Percentiles rank a stretch among this genome's conserved stretches.
Evolutionary conservation across 2,329 filamentous ascomycete genomes (phyloP).

Genomic region (Aspergillus sp.): DNA sequence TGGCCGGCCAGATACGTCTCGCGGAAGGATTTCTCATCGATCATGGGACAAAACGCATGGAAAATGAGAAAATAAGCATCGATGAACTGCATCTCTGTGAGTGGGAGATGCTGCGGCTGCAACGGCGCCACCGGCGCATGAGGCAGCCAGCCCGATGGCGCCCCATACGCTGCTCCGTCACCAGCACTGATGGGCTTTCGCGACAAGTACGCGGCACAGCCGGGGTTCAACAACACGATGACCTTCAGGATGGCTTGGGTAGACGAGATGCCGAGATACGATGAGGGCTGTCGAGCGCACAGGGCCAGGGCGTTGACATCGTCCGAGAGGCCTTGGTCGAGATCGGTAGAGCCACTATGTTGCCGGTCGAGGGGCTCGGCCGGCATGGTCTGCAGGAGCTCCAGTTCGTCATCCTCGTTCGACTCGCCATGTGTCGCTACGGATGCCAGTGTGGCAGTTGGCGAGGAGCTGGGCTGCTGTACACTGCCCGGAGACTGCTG

Average conservation of each 20-base stretch:
- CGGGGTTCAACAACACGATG: slow-evolving; percentile 58
- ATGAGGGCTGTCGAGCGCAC: slow-evolving; percentile 58
- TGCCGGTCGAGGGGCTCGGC: slow-evolving; percentile 52
- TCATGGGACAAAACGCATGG: slow-evolving; percentile 69
- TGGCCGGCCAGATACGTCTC: slow-evolving; percentile 62
- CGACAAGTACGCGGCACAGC: slow-evolving; percentile 47
- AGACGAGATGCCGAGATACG: slow-evolving; percentile 71
- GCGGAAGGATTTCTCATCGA: slow-evolving; percentile 71
- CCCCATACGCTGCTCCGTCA: slow-evolving; percentile 12
- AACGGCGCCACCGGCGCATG: slow-evolving; percentile 1
- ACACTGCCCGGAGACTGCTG: slow-evolving; percentile 30
- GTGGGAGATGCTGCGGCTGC: slow-evolving; percentile 47
- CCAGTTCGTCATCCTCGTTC: slow-evolving; percentile 53
- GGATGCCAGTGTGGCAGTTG: slow-evolving; percentile 48
- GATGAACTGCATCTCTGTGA: slow-evolving; percentile 65
- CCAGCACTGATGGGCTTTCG: slow-evolving; percentile 29
- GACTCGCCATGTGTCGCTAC: slow-evolving; percentile 38
- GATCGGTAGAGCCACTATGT: slow-evolving; percentile 53
- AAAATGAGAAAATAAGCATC: slow-evolving; percentile 73
- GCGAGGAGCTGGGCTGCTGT: slow-evolving; percentile 30
- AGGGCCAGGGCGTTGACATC: slow-evolving; percentile 68
- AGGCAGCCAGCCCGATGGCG: slow-evolving; percentile 22
- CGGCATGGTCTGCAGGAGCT: slow-evolving; percentile 68
- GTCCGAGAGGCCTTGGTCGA: slow-evolving; percentile 63
- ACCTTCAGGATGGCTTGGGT: slow-evolving; percentile 72